phyloP scores from a whole-genome alignment of 2,329 filamentous ascomycete species.

The Colletotrichum tabaci region DNA sequence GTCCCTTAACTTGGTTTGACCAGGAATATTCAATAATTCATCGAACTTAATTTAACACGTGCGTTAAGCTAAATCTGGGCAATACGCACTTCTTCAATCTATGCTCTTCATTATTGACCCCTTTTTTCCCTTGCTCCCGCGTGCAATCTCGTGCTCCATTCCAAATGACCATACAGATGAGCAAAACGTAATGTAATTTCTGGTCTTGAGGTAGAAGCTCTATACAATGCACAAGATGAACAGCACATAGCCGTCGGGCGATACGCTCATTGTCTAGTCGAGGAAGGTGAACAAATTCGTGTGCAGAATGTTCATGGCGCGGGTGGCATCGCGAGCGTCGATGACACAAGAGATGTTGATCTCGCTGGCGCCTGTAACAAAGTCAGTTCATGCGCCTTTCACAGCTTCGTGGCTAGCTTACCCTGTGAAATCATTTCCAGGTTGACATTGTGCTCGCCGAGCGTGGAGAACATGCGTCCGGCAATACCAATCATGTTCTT shows the following conservation, averaged over 20 bases:
- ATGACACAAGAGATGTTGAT: constrained; percentile 99
- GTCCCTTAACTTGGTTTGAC: neutral
- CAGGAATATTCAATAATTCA: neutral
- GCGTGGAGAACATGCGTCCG: constrained; percentile 93
- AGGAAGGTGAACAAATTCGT: constrained; percentile 97
- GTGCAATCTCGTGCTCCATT: constrained; percentile 21
- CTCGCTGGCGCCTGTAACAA: constrained; percentile 86
- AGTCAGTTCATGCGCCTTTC: constrained; percentile 64
- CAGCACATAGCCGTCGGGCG: neutral
- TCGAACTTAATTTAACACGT: neutral
- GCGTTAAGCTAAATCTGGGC: constrained; percentile 3
- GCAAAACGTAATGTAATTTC: constrained; percentile 11
- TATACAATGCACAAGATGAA: neutral
- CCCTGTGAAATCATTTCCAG: constrained; percentile 99
- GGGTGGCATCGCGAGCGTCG: constrained; percentile 88
- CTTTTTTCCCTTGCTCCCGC: constrained; percentile 4
- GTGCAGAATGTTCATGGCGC: constrained; percentile 96
- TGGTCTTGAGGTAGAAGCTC: constrained; percentile 18
- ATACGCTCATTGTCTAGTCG: constrained; percentile 65
- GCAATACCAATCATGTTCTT: constrained; percentile 97
- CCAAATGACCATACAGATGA: constrained; percentile 6
- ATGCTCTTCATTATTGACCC: constrained; percentile 18
- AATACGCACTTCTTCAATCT: constrained; percentile 12
- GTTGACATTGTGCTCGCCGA: constrained; percentile 95
- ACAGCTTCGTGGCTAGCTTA: constrained; percentile 57